These are phyloP conservation scores for Daedaleopsis sinensis DNA, from an alignment of 768 basidiomycete species.

Conservation along the genomic window DNA sequence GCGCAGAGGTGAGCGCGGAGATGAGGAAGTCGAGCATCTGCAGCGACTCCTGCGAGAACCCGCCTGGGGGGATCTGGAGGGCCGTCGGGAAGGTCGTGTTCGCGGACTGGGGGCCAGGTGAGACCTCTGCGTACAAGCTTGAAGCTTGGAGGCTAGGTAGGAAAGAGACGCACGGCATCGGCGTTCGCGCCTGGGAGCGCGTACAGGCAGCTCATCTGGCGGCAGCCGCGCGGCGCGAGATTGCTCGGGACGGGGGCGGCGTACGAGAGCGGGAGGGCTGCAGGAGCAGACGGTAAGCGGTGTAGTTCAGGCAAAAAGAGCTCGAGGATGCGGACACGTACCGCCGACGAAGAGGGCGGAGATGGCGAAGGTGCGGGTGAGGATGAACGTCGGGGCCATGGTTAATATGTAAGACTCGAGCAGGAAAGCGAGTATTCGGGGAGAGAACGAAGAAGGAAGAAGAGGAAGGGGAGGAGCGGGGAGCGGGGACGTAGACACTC, in stretches of 20 bases:
- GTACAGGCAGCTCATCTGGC: slow-evolving; percentile 10
- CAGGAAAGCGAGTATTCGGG: slow-evolving; percentile 1
- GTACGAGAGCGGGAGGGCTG: background rate
- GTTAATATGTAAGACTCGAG: background rate
- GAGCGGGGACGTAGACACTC: background rate
- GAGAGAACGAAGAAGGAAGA: background rate
- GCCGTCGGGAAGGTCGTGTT: background rate
- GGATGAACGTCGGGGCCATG: slow-evolving; percentile 21
- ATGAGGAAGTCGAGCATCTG: slow-evolving; percentile 1
- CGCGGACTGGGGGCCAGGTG: background rate
- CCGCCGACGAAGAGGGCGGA: slow-evolving; percentile 22
- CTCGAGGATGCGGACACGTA: background rate
- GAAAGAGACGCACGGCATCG: background rate
- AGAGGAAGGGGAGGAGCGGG: background rate
- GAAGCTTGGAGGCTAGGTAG: no score
- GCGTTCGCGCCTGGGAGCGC: background rate
- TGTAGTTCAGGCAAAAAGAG: background rate
- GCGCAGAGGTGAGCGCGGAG: background rate
- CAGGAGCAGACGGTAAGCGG: background rate
- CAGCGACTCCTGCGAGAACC: background rate
- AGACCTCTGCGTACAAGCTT: background rate
- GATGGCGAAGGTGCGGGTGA: slow-evolving; percentile 24
- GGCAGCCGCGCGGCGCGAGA: background rate
- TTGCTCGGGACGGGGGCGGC: background rate
- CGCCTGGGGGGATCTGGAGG: background rate